These are phyloP conservation scores for Cetradonia linearis DNA, from an alignment of 495 filamentous ascomycete species.

Conservation along the genomic window DNA sequence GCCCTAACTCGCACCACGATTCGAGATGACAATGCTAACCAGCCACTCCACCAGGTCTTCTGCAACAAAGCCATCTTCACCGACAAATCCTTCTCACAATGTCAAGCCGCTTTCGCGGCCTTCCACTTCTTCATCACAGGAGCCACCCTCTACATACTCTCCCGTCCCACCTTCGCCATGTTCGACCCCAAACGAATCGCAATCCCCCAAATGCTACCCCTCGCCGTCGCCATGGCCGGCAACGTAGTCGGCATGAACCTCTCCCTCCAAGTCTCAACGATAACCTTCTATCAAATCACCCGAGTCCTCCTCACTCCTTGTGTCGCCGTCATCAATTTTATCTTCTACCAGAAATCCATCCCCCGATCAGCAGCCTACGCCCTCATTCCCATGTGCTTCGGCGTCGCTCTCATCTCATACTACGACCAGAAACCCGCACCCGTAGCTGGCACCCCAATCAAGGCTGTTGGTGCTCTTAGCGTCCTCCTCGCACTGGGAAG, in stretches of 20 bases:
- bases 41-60: conserved; percentile 45
- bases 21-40: conserved; percentile 4
- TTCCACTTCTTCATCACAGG: conserved; percentile 68
- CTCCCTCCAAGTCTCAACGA: conserved; percentile 57
- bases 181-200: conserved; percentile 48
- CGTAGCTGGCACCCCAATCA: conserved; percentile 34
- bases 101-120: conserved; percentile 58
- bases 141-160: conserved; percentile 53
- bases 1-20: neutral
- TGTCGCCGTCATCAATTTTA: conserved; percentile 55
- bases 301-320: conserved; percentile 61
- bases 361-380: conserved; percentile 37
- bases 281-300: conserved; percentile 67
- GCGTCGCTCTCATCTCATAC: conserved; percentile 61
- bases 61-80: conserved; percentile 70
- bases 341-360: conserved; percentile 51
- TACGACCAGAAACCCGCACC: conserved; percentile 51
- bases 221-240: conserved; percentile 51
- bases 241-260: conserved; percentile 70
- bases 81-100: conserved; percentile 51
- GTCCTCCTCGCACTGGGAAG: conserved; percentile 55
- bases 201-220: conserved; percentile 50
- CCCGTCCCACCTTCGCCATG: conserved; percentile 49
- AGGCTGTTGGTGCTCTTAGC: conserved; percentile 44
- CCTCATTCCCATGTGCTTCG: conserved; percentile 54